Base-by-base conservation (phyloP, 2,329 filamentous ascomycete genomes). In the Colletotrichum sp. region DNA sequence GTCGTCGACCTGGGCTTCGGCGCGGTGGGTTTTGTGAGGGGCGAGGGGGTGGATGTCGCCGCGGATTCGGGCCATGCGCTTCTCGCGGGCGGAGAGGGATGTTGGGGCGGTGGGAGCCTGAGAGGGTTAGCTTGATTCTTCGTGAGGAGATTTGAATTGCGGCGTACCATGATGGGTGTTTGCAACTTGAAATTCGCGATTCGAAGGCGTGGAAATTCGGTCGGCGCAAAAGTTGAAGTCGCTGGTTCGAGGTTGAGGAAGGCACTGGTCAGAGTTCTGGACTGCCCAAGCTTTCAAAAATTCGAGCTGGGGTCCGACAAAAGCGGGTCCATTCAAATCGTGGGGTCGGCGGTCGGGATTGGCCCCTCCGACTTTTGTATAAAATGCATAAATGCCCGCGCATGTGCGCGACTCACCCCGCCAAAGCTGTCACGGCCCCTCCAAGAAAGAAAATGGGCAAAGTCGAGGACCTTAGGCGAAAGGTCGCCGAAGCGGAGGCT, bases 81-180 rank as follows among this genome's bases (percentile, higher is more conserved):
- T 91, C 77, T 88, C 83, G 80, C 92, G 91, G 61, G 92, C 88
- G 10, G 91, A 90, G 76, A 89, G 90, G 79, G 92, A 92, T 72
- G 87, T 86, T 75, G 87, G 86, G 21, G 84, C 83, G 68, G 82
- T 80, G 70, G 78, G 79, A 8, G 78, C 78, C 78, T 81, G 60
- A 2, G 32, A 15, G 21, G 21, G 71, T 76, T 3, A 76, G 64
- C 24, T 26, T 66, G 18, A 15, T 21, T 26, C 3, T 34, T 6
- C 4, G 2, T 5, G 8, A 5, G 4, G 5, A 63, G 24, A 8
- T 4, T 21, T 2, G 4, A 2, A 5, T 10, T 8, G 5, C 0
- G 8, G 5, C 36, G 3, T 76, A 76, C 74, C 74, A 76, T 76
- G 2, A 55, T 75, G 65, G 10, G 3, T 30, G n/a, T 6, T 15